phyloP scores from a whole-genome alignment of 768 basidiomycete genomes.

The Chalciporus piperatus region DNA sequence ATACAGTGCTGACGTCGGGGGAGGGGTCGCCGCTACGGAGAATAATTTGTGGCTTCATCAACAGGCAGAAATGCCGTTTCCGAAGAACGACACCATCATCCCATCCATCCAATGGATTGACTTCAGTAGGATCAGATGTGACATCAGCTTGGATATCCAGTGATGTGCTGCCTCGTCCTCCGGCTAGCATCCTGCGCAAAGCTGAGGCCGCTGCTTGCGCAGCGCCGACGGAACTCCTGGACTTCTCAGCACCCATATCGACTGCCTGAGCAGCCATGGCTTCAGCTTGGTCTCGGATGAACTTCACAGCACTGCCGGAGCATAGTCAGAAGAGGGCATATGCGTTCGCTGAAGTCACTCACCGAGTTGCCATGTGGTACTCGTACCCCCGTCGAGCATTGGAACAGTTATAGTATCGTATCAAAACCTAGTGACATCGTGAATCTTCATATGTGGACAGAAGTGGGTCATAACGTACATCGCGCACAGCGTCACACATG shows the following conservation, averaged over 20 bases:
- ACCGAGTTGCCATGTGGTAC: constrained; percentile 87
- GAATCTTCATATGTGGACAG: not conserved
- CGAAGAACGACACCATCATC: constrained; percentile 63
- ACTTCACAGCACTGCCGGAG: constrained; percentile 67
- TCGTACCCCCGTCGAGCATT: constrained; percentile 74
- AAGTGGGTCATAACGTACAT: constrained; percentile 48
- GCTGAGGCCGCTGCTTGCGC: constrained; percentile 68
- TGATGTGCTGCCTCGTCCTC: constrained; percentile 47
- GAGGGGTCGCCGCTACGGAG: constrained; percentile 55
- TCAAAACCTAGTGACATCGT: constrained; percentile 58
- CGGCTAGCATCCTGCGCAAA: constrained; percentile 60
- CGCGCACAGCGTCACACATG: constrained; percentile 72
- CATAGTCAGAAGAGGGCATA: constrained; percentile 6
- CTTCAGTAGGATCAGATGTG: constrained; percentile 32
- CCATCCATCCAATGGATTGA: constrained; percentile 71
- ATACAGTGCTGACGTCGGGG: constrained; percentile 36
- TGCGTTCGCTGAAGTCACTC: constrained; percentile 20
- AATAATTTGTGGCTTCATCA: constrained; percentile 89
- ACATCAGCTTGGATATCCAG: constrained; percentile 36
- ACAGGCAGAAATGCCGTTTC: constrained; percentile 78
- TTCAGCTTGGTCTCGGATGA: constrained; percentile 80
- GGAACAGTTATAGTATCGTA: constrained; percentile 86
- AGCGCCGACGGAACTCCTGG: constrained; percentile 36
- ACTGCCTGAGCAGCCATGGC: constrained; percentile 23
- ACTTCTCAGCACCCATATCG: constrained; percentile 23